Evolutionary conservation across 345 rosid genomes (phyloP), one percentile per base, ranked within the genome.

Genomic region (Pelargonium nanum): DNA sequence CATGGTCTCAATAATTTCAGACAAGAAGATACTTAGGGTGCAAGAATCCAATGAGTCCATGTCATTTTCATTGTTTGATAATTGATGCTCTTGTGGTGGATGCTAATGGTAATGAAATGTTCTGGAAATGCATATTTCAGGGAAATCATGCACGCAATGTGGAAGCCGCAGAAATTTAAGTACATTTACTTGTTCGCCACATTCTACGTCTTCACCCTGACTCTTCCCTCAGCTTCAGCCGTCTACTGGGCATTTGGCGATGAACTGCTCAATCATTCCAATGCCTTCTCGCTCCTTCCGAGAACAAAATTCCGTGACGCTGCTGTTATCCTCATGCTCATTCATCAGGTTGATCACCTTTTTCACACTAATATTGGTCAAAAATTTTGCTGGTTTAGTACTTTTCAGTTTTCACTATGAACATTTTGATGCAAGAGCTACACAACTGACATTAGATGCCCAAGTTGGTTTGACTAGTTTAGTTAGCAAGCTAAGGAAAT

Each of bases 191-290:
- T 94, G 75, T 24, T 88, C 63, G 99, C 99, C 2, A 94, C 99
- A 24, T 68, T 94, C 17, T 94, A 94, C 45, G 99, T 94, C 30
- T 94, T 86, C 83, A 94, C 99, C 4, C 65, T 94, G 22, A 94
- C 99, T 22, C 68, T 94, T 59, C 99, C 99, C 30, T 94, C 99
- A 0, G 96, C 99, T 15, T 22, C 91, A 15, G 86, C 96, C 72
- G 92, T 94, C 53, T 94, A 94, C 80, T 94, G 99, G 99, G 96
- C 99, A 0, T 94, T 88, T 24, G 99, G 99, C 15, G 99, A 94
- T 53, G 68, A 76, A 54, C 93, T 94, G 7, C 96, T 94, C 20
- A 72, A 84, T 72, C 97, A 90, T 55, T 77, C 97, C 40, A 94
- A 94, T 30, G 97, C 97, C 55, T 94, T 94, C 68, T 60, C 99